Conservation (phyloP, 176 grass and related monocot species). For the Carex littledalei region DNA sequence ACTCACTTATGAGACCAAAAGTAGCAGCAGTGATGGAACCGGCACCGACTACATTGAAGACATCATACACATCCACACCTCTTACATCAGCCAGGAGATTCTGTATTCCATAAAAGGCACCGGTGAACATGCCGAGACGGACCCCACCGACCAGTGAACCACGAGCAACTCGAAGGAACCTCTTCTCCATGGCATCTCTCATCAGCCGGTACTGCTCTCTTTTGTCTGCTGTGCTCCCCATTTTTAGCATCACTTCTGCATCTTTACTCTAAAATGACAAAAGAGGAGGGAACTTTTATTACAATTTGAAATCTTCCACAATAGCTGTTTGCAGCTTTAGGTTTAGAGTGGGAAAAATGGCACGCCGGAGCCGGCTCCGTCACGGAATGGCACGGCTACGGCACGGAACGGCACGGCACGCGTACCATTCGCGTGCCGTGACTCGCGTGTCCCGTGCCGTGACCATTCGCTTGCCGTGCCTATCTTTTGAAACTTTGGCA, state of each 20-base stretch:
- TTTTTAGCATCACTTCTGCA: constrained; percentile 95
- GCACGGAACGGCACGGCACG: no score
- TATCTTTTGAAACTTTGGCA: no score
- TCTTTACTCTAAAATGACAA: constrained; percentile 73
- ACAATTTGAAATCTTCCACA: neutral
- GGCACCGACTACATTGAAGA: constrained; percentile 67
- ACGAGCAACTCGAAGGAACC: constrained; percentile 63
- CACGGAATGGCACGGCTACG: no score
- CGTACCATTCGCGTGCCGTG: no score
- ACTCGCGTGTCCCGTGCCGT: no score
- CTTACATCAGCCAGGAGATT: constrained; percentile 61
- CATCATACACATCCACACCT: constrained; percentile 76
- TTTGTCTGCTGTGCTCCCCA: constrained; percentile 92
- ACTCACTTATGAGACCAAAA: constrained; percentile 77
- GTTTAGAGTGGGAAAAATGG: no score
- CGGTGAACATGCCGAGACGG: constrained; percentile 79
- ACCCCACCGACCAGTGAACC: constrained; percentile 77
- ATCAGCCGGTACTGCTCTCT: constrained; percentile 92
- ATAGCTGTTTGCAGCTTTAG: neutral
- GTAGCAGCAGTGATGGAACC: constrained; percentile 62
- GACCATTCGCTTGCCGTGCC: no score
- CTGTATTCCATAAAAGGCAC: constrained; percentile 72
- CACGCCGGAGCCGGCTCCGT: no score
- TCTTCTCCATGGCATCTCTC: constrained; percentile 97
- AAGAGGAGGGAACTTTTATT: neutral